These are phyloP conservation scores for Cyclocybe cylindracea DNA, from an alignment of 768 basidiomycete species.

Conservation along the genomic window DNA sequence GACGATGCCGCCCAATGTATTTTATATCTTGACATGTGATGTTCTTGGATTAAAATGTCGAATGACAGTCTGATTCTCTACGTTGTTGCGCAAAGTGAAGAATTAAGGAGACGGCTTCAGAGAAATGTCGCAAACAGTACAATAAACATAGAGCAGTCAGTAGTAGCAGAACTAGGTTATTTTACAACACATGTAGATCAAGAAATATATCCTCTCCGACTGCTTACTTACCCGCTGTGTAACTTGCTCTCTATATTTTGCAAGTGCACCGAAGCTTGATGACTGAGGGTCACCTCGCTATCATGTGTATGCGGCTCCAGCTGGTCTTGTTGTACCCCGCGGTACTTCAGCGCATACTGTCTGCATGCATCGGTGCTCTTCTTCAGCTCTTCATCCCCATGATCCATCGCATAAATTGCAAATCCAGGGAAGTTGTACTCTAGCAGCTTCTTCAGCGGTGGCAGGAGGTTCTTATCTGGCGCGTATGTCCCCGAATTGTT, in stretches of 20 bases:
- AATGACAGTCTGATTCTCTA: too few relatives aligned
- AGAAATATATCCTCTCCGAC: too few relatives aligned
- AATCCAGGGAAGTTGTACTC: conserved; percentile 77
- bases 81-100: too few relatives aligned
- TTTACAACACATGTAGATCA: too few relatives aligned
- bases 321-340: conserved; percentile 63
- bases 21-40: too few relatives aligned
- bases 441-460: conserved; percentile 58
- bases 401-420: conserved; percentile 51
- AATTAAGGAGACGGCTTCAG: too few relatives aligned
- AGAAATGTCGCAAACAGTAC: too few relatives aligned
- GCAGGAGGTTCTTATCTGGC: conserved; percentile 65
- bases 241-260: not conserved
- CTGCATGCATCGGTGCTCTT: conserved; percentile 68
- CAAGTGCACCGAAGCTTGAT: conserved; percentile 2
- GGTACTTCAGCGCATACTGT: conserved; percentile 57
- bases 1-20: too few relatives aligned
- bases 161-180: too few relatives aligned
- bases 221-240: too few relatives aligned
- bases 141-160: too few relatives aligned
- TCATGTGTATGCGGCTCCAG: conserved; percentile 60
- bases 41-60: too few relatives aligned
- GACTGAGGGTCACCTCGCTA: conserved; percentile 53
- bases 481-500: conserved; percentile 88
- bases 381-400: conserved; percentile 54